Conservation (phyloP, 306 rosid genomes). For the Echinosophora koreensis region DNA sequence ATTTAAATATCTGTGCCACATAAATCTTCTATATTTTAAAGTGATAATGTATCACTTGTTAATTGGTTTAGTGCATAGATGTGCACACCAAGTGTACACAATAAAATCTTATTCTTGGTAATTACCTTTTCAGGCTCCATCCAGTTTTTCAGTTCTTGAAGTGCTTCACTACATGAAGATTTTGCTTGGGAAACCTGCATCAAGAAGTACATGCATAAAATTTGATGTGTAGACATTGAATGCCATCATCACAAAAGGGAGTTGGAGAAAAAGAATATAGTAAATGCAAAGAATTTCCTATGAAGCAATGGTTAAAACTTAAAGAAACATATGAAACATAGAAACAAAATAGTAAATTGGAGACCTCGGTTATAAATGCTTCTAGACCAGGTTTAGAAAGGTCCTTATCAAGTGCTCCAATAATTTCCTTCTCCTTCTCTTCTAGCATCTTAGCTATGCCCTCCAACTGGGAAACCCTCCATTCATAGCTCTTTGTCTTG, state of each 20-base stretch:
- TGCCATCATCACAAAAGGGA: constrained; percentile 21
- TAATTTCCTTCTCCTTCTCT: constrained; percentile 71
- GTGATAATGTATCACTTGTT: not conserved
- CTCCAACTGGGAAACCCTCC: constrained; percentile 77
- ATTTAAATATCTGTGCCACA: not conserved
- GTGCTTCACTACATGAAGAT: constrained; percentile 69
- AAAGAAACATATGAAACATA: constrained; percentile 4
- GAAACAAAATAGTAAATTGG: not conserved
- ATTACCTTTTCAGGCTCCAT: constrained; percentile 79
- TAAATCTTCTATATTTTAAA: too few relatives aligned
- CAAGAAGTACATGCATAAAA: constrained; percentile 12
- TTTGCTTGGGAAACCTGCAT: constrained; percentile 67
- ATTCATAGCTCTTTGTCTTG: constrained; percentile 75
- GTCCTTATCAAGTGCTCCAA: constrained; percentile 70
- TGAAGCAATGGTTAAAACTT: not conserved
- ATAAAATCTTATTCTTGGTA: not conserved
- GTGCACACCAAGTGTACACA: not conserved
- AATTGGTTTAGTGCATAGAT: not conserved
- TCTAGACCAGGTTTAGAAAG: constrained; percentile 75
- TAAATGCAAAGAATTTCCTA: not conserved
- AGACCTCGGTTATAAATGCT: constrained; percentile 78
- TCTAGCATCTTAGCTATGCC: constrained; percentile 71
- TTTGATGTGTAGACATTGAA: constrained; percentile 12
- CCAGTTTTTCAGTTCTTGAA: constrained; percentile 71
- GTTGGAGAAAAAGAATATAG: not conserved